Percentiles rank a stretch among this genome's conserved stretches.
Conservation (phyloP, 2,329 filamentous ascomycete species). For the Claviceps capensis region DNA sequence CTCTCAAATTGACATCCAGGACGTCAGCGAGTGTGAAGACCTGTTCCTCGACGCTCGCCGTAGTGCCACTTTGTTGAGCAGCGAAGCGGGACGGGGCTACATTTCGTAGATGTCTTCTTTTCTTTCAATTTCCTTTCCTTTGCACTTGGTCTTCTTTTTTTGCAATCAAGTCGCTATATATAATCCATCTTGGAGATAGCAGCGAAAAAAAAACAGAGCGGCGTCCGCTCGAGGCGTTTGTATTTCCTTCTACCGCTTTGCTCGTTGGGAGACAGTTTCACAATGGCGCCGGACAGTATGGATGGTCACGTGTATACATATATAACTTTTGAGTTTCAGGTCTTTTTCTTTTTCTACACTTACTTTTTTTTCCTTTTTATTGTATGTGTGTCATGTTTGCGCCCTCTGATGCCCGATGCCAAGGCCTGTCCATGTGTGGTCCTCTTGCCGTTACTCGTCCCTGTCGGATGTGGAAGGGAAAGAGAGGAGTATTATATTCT, state of each 20-base stretch:
- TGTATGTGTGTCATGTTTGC: neutral
- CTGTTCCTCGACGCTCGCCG: slow-evolving; percentile 72
- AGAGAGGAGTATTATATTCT: neutral
- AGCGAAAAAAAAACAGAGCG: neutral
- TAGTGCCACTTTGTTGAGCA: slow-evolving; percentile 55
- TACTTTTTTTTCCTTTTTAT: neutral
- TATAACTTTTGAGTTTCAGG: neutral
- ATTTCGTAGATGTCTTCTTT: slow-evolving; percentile 30
- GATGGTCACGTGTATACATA: neutral
- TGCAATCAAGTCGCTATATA: neutral
- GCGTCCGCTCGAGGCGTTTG: neutral
- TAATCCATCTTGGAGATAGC: neutral
- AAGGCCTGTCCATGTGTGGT: neutral
- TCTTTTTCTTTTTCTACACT: neutral
- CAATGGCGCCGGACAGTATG: neutral
- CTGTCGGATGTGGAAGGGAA: neutral
- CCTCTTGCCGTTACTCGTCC: neutral
- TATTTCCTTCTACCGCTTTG: neutral
- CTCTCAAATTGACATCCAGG: slow-evolving; percentile 60
- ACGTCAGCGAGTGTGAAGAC: slow-evolving; percentile 71
- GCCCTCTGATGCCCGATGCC: neutral
- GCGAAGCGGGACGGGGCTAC: slow-evolving; percentile 51
- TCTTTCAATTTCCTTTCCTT: neutral
- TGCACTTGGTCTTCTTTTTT: neutral
- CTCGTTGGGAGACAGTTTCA: neutral